Base-by-base conservation (phyloP, 2,329 filamentous ascomycete species). In the Xylaria sp. region DNA sequence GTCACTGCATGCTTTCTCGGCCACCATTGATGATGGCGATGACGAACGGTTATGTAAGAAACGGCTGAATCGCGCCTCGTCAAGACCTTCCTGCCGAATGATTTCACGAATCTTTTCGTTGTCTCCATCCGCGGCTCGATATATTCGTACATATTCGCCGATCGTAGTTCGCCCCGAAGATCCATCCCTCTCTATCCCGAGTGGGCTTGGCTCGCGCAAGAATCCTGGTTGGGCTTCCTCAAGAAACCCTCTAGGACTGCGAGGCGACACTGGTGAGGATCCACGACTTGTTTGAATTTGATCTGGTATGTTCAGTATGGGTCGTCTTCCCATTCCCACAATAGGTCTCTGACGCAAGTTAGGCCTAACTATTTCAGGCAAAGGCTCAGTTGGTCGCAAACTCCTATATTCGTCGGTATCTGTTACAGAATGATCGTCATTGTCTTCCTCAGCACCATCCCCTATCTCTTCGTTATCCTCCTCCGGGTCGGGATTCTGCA, bases 111-210 rank as follows among this genome's bases (percentile, higher is more conserved):
- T 88, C 67, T 83, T 84, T 42, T 86, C 82, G 0, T 85, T 84
- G 72, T 91, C 85, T 4, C 89, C 89, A 51, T 84, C 84, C 1
- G 89, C 88, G 64, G 87, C 86, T 49, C 84, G 83, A 78, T 89
- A 90, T 44, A 87, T 89, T 64, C 82, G 83, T 72, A 86, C 81
- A 78, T 81, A 88, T 75, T 82, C 68, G 23, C 66, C 53, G 15
- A 68, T 63, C 10, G 44, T 85, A 67, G 76, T 81, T 49, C 38
- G 68, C 38, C 78, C 81, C 48, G 77, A 77, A 4, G 65, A 36
- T 3, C 60, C 53, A 5, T 65, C 68, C 15, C 58, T 59, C 44
- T 67, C 65, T 10, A 64, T 7, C 17, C 75, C 72, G 1, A 73
- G 68, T n/a, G 63, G 59, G 49, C 66, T 71, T 20, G 68, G 63